These are phyloP conservation scores for Podila epigama DNA, from an alignment of 192 early-diverging fungal genomes.

Conservation along the genomic window DNA sequence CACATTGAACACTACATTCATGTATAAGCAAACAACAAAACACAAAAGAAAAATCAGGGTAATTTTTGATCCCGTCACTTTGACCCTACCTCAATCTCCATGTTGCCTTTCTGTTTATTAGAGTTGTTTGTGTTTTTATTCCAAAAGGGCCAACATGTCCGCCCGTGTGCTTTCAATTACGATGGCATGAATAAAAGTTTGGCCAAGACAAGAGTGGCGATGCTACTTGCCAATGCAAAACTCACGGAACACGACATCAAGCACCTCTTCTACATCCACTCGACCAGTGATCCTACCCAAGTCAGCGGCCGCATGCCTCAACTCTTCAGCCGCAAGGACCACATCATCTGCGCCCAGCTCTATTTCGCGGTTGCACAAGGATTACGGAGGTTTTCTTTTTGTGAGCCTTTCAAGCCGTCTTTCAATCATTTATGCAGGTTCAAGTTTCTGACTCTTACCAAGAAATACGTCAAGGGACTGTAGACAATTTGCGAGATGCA, in stretches of 20 bases:
- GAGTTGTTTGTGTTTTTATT: not conserved
- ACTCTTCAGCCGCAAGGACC: conserved; percentile 79
- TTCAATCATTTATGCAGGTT: too few relatives aligned
- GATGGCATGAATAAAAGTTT: too few relatives aligned
- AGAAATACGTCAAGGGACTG: conserved; percentile 54
- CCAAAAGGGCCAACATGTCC: too few relatives aligned
- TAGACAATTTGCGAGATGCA: conserved; percentile 65
- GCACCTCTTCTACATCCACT: conserved; percentile 75
- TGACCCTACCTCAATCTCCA: too few relatives aligned
- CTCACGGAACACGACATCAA: conserved; percentile 76
- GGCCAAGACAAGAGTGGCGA: too few relatives aligned
- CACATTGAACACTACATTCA: not conserved
- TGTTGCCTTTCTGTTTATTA: not conserved
- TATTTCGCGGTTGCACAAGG: too few relatives aligned
- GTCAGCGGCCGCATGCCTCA: conserved; percentile 66
- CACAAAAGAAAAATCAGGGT: not conserved
- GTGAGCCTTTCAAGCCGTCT: too few relatives aligned
- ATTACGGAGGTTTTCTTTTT: too few relatives aligned
- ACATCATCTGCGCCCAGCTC: conserved; percentile 54
- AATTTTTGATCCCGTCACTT: not conserved
- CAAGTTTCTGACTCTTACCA: conserved; percentile 29
- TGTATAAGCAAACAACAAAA: not conserved
- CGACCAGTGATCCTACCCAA: conserved; percentile 77
- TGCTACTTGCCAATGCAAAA: conserved; percentile 87
- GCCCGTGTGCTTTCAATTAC: too few relatives aligned